Percentiles rank a stretch among this genome's conserved stretches.
Evolutionary conservation across 257 asterid species (phyloP).

Genomic region (Paraleonurus japonicus): DNA sequence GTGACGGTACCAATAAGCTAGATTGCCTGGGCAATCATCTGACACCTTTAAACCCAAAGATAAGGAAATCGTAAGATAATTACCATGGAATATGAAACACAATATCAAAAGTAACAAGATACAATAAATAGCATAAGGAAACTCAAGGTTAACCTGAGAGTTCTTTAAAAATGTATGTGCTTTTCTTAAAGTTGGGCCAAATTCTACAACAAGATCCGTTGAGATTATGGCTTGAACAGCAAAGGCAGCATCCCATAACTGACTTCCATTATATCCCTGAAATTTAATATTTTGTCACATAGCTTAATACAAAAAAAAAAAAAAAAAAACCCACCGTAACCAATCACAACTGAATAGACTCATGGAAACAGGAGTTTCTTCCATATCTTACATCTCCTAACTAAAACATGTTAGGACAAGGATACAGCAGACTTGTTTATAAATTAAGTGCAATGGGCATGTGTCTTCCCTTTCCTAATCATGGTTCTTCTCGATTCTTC

Average conservation of each 20-base stretch:
- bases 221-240: conserved; percentile 90
- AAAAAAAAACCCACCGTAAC: background rate
- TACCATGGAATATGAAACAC: conserved; percentile 14
- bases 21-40: conserved; percentile 88
- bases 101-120: conserved; percentile 7
- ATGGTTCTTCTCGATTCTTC: background rate
- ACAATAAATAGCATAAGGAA: conserved; percentile 5
- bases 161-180: conserved; percentile 70
- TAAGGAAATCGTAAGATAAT: conserved; percentile 18
- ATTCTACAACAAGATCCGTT: conserved; percentile 62
- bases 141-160: conserved; percentile 60
- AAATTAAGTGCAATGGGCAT: background rate
- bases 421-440: background rate
- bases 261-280: conserved; percentile 99
- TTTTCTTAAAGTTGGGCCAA: conserved; percentile 62
- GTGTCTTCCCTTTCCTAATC: background rate
- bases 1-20: conserved; percentile 83
- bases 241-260: conserved; percentile 88
- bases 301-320: conserved; percentile 13
- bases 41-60: conserved; percentile 53
- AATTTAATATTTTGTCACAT: conserved; percentile 16
- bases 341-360: conserved; percentile 1
- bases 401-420: conserved; percentile 11
- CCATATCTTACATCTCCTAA: background rate
- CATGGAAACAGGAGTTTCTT: conserved; percentile 7